Evolutionary conservation across 192 early-diverging fungal genomes (phyloP), one percentile per base, ranked within the genome.

Genomic region (Coemansia sp.): DNA sequence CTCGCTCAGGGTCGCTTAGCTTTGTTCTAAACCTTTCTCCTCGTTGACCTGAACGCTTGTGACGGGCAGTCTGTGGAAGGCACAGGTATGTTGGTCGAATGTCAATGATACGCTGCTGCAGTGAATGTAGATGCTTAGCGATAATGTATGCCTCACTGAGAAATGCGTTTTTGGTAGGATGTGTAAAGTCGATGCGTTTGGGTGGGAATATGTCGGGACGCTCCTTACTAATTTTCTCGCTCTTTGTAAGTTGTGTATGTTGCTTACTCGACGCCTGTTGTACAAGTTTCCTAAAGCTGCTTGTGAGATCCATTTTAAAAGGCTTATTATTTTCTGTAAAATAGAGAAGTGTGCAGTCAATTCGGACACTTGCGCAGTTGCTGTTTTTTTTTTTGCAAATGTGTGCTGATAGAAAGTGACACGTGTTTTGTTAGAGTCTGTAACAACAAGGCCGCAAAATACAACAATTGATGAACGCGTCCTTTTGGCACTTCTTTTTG

Each of bases 1-100:
- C 88, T 11, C 88, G 80, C 61, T 90, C 85, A 21, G 78, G 82
- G 58, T 90, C 87, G 20, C 83, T 87, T 24, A 90, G 77, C 58
- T 64, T 71, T 54, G 57, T 55, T 39, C 31, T 21, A 52, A 56
- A 54, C 4, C 17, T 36, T 11, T 36, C 33, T 36, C 33, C 42
- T 6, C 27, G 10, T 20, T 46, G 59, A 25, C 27, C 52, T 22
- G 61, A 11, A 36, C 33, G 33, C 10, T 19, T 27, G 50, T 32
- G 51, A 10, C 57, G 27, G 6, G 11, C 29, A 27, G 20, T 50
- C 9, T 29, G n/a, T 24, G 70, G 22, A 24, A 84, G 64, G 32
- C 78, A 79, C 33, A 88, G 77, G 55, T 88, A 87, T 4, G 79
- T 72, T 5, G 78, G 84, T 36, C 88, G 86, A 21, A 85, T 75